Conservation (phyloP, 176 grass and related monocot genomes). For the Ensete glaucum region DNA sequence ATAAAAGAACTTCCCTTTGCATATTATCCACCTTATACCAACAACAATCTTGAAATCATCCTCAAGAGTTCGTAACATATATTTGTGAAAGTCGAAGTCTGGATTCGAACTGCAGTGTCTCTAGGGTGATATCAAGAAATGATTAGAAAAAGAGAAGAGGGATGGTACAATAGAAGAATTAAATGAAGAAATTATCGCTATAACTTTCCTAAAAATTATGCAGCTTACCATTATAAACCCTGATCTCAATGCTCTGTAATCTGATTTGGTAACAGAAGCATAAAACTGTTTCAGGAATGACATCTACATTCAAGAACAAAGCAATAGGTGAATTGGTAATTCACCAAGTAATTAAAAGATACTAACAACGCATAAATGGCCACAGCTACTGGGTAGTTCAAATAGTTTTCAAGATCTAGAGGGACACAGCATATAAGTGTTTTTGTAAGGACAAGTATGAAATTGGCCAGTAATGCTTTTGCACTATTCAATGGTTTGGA, state of each 20-base stretch:
- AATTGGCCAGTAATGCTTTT: no score
- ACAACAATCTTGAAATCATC: slow-evolving; percentile 89
- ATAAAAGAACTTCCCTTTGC: neutral
- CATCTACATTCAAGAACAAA: slow-evolving; percentile 42
- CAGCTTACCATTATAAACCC: slow-evolving; percentile 64
- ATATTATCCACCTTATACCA: slow-evolving; percentile 60
- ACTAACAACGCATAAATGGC: neutral
- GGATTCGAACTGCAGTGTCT: slow-evolving; percentile 19
- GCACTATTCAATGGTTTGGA: neutral
- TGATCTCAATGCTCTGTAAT: slow-evolving; percentile 70
- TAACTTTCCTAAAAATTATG: slow-evolving; percentile 8
- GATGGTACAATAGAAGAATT: neutral
- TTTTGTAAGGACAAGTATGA: no score
- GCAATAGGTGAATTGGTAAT: slow-evolving; percentile 13
- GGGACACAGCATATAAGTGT: neutral
- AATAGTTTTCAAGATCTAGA: neutral
- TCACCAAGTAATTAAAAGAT: neutral
- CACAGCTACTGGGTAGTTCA: neutral
- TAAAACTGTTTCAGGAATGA: slow-evolving; percentile 77
- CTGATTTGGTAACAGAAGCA: slow-evolving; percentile 72
- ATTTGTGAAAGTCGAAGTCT: slow-evolving; percentile 68
- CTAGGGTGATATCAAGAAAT: slow-evolving; percentile 25
- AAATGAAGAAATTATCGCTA: slow-evolving; percentile 15
- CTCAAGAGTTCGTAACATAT: slow-evolving; percentile 53
- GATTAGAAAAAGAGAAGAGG: slow-evolving; percentile 5